These are phyloP conservation scores for Lasiosphaeria hispida DNA, from an alignment of 495 filamentous ascomycete species.

Conservation along the genomic window DNA sequence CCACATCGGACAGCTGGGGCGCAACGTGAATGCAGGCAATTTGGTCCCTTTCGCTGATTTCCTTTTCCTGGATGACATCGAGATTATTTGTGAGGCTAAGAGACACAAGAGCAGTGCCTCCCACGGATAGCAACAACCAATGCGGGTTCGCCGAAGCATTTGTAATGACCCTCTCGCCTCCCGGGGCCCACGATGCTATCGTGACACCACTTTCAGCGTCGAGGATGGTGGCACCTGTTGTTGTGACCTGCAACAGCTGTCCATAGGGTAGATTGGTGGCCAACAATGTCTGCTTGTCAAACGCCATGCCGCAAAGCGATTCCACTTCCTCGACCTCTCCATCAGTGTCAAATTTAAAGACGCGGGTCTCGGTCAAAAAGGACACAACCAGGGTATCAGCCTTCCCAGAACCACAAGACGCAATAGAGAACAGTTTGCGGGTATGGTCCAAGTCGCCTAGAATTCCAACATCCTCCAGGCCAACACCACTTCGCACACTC, in stretches of 20 bases:
- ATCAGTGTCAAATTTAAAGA: conserved; percentile 70
- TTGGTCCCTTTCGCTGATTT: conserved; percentile 64
- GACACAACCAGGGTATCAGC: conserved; percentile 75
- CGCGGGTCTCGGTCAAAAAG: conserved; percentile 77
- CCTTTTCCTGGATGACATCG: conserved; percentile 52
- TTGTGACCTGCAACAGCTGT: conserved; percentile 76
- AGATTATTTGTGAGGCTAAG: conserved; percentile 62
- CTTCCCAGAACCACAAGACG: conserved; percentile 45
- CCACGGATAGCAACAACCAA: conserved; percentile 67
- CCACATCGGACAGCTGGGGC: conserved; percentile 47
- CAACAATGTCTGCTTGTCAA: conserved; percentile 72
- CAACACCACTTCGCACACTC: conserved; percentile 89
- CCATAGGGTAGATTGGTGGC: conserved; percentile 60
- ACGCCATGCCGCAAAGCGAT: conserved; percentile 62
- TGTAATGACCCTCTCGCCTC: conserved; percentile 61
- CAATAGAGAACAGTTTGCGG: conserved; percentile 58
- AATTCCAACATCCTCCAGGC: conserved; percentile 82
- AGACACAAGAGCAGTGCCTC: conserved; percentile 64
- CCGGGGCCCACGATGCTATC: conserved; percentile 65
- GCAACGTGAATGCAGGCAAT: conserved; percentile 73
- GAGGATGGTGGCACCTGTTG: conserved; percentile 56
- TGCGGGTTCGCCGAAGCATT: conserved; percentile 71
- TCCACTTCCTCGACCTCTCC: conserved; percentile 87
- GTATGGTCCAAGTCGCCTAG: conserved; percentile 78
- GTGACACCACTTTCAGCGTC: conserved; percentile 70